Evolutionary conservation across 495 filamentous ascomycete genomes (phyloP), one percentile per base, ranked within the genome.

Genomic region (Pseudoneurospora amorphoporcata): DNA sequence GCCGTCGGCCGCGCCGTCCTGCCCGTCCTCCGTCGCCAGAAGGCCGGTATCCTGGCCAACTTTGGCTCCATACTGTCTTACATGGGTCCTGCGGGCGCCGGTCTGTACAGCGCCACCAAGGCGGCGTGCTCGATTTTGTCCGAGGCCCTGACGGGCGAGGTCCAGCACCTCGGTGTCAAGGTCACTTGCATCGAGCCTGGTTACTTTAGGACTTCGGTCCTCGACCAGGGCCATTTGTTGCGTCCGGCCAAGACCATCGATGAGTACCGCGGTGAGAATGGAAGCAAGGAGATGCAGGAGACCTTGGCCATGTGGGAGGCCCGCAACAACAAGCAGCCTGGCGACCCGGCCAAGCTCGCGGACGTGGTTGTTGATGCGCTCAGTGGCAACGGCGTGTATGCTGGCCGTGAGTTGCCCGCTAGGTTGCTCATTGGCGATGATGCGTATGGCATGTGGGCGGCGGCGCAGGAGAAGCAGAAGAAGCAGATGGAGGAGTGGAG

Each of bases 51-150:
- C 0, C 77, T 89, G 38, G 81, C 84, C 10, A 87, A 84, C 68
- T 77, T 89, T n/a, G 84, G 84, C 19, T 84, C 83, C 29, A 82
- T 84, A 68, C 81, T 80, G 0, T 82, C 79, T 0, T 82, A 85
- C 73, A 77, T 80, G 65, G 75, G 79, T 7, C 76, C 81, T 42
- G 32, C 43, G 38, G 68, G 75, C 69, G 81, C 78, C 71, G 83
- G 81, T 8, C 71, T 87, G 39, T 90, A 90, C 77, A 81, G 78
- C 35, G 84, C 81, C 0, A 83, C 86, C 2, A 90, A 90, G 74
- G 86, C 83, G 45, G 88, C 86, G 2, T 75, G 88, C 1, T 75
- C 75, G 8, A 45, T 19, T 16, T 42, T 74, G 3, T 82, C 79
- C 38, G 79, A 84, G 6, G 82, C 80, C 45, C 81, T 86, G 58